A percentile compares a stretch with the other conserved stretches of the same genome.
Conservation (phyloP, 441 rosid genomes). For the Heliophila coronopifolia region DNA sequence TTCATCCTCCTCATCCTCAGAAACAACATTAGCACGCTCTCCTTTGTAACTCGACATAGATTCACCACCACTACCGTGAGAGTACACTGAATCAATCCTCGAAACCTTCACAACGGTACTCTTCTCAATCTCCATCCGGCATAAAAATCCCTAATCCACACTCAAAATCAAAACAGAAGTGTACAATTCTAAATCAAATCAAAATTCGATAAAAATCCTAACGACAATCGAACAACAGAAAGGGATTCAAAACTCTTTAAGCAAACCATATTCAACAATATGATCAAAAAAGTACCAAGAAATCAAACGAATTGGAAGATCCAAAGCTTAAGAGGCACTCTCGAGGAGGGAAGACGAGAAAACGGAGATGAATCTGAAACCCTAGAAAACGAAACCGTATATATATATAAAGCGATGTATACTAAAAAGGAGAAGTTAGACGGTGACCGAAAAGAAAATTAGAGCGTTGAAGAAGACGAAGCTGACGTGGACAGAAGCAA, state of each 20-base stretch:
- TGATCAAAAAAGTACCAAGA: too few relatives aligned
- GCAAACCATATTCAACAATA: too few relatives aligned
- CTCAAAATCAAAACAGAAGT: constrained; percentile 33
- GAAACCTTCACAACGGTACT: constrained; percentile 66
- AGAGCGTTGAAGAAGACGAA: constrained; percentile 69
- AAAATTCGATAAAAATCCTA: constrained; percentile 5
- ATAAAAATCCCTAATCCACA: too few relatives aligned
- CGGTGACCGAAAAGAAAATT: constrained; percentile 28
- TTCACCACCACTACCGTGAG: constrained; percentile 76
- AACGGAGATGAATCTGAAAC: constrained; percentile 42
- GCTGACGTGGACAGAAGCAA: constrained; percentile 65
- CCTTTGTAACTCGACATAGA: constrained; percentile 67
- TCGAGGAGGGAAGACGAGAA: neutral
- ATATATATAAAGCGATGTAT: constrained; percentile 25
- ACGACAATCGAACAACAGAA: constrained; percentile 13
- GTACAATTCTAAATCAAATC: neutral
- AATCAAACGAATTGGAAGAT: too few relatives aligned
- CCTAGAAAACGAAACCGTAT: constrained; percentile 45
- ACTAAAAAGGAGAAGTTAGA: constrained; percentile 30
- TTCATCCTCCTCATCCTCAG: constrained; percentile 75
- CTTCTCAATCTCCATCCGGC: constrained; percentile 92
- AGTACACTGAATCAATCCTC: constrained; percentile 75
- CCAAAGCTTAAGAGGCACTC: neutral
- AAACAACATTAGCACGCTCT: constrained; percentile 54
- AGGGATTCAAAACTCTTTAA: constrained; percentile 6